phyloP scores from a whole-genome alignment of 148 eudicot species.

The Polygonum maritimum region DNA sequence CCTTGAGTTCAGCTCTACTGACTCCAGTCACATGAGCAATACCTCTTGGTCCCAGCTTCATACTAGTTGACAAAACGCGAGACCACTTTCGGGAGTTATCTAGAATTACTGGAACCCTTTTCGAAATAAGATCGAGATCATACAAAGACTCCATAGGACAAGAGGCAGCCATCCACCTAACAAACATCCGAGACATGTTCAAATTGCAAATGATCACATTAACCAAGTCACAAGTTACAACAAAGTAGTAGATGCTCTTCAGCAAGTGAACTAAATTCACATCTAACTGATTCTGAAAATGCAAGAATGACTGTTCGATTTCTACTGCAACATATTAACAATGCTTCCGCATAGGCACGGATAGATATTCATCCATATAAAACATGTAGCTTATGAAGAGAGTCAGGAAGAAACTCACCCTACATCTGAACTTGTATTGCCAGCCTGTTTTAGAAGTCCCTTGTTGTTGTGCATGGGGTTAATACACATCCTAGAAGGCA shows the following conservation, averaged over 20 bases:
- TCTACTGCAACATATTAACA: neutral
- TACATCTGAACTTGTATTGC: conserved; percentile 42
- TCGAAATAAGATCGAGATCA: conserved; percentile 72
- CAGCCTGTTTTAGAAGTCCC: conserved; percentile 57
- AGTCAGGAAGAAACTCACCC: conserved; percentile 28
- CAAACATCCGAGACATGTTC: conserved; percentile 17
- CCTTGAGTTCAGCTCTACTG: conserved; percentile 50
- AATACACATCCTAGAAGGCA: conserved; percentile 96
- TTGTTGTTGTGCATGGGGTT: conserved; percentile 86
- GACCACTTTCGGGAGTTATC: conserved; percentile 83
- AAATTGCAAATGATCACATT: conserved; percentile 11
- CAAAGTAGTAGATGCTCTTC: neutral
- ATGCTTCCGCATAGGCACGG: neutral
- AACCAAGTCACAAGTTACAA: neutral
- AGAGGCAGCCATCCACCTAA: conserved; percentile 74
- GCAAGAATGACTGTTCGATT: neutral
- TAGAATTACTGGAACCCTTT: conserved; percentile 67
- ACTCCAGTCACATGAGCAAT: conserved; percentile 67
- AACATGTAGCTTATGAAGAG: neutral
- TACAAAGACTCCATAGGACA: conserved; percentile 89
- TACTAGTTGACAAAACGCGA: conserved; percentile 57
- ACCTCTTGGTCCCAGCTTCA: conserved; percentile 80
- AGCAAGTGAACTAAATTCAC: neutral
- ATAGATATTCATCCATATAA: neutral
- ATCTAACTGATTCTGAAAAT: neutral